Evolutionary conservation across 2,329 filamentous ascomycete genomes (phyloP), one percentile per base, ranked within the genome.

Genomic region (Lachnum nothofagi): DNA sequence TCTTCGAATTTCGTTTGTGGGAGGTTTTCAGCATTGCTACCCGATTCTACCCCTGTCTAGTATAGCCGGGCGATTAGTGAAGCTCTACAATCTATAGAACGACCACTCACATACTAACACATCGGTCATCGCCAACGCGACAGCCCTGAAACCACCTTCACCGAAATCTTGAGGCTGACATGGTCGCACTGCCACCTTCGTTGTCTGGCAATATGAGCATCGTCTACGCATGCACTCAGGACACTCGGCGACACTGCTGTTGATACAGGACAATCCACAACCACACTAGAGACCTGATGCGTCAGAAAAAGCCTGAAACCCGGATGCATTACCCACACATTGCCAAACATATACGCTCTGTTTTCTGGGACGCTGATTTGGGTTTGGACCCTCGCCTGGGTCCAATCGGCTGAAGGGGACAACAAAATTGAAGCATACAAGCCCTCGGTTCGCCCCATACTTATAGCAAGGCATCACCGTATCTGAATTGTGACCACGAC

Each of bases 201-300:
- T 49, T 6, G 47, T 40, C 17, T 23, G 23, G 23, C 34, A 49
- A 20, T 49, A 49, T 5, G 41, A 20, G 24, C 31, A 48, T 8
- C 46, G 46, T 1, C 40, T 9, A 16, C 19, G 33, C 6, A 31
- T n/a, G 17, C 47, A 49, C 24, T 41, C 41, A 2, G 41, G 33
- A n/a, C 41, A 44, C 16, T 34, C 39, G 12, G 29, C 34, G 3
- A 24, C 29, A 22, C 29, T 35, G 39, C 44, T 44, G 16, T 24
- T 33, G 19, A 49, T 49, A 17, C 42, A 10, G 3, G 33, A 44
- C 9, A 41, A 27, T 0, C 35, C 42, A 42, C 42, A 49, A 2
- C 44, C 37, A 8, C 37, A 39, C 37, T 39, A 14, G 4, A 19
- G n/a, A 3, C 6, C 14, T 4, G 12, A 2, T 5, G 33, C 3